A percentile compares a stretch with the other conserved stretches of the same genome.
Evolutionary conservation across 208 protist genomes (phyloP).

Genomic region (Kentomonas sorsogonicus): DNA sequence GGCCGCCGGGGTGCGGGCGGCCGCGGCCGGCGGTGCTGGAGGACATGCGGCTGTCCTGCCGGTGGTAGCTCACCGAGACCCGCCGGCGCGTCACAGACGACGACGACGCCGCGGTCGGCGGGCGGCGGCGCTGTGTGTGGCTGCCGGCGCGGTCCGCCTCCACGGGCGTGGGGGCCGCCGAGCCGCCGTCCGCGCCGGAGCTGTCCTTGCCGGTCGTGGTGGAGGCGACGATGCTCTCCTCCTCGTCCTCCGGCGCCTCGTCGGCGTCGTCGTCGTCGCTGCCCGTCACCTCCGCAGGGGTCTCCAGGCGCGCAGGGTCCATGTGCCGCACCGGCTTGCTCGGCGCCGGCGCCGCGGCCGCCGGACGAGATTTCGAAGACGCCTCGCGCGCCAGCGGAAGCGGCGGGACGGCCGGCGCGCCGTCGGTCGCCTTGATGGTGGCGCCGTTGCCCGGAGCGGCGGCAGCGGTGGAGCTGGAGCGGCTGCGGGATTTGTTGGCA

Average conservation of each 20-base stretch:
- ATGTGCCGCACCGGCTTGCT: conserved; percentile 4
- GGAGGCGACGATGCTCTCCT: neutral
- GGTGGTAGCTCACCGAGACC: too few relatives aligned
- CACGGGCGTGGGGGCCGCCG: conserved; percentile 8
- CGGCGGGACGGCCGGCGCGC: conserved; percentile 1
- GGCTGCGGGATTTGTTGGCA: too few relatives aligned
- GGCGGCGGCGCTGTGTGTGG: conserved; percentile 16
- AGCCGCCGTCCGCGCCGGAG: neutral
- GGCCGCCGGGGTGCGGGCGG: too few relatives aligned
- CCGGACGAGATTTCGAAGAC: neutral
- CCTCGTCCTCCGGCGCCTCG: conserved; percentile 12
- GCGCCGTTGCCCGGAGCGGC: too few relatives aligned
- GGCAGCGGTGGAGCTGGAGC: too few relatives aligned
- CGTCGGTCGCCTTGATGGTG: too few relatives aligned
- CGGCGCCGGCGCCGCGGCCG: neutral
- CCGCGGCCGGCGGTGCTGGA: too few relatives aligned
- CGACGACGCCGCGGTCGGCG: neutral
- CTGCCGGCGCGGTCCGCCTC: conserved; percentile 21
- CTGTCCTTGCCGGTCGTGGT: neutral
- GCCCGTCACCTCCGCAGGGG: conserved; percentile 19
- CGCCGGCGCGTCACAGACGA: too few relatives aligned
- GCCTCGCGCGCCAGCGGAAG: neutral
- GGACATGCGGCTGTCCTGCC: too few relatives aligned
- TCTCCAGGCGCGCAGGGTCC: conserved; percentile 30
- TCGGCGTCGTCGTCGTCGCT: conserved; percentile 1